Evolutionary conservation across 441 rosid species (phyloP).

Genomic region (Adansonia gregorii): DNA sequence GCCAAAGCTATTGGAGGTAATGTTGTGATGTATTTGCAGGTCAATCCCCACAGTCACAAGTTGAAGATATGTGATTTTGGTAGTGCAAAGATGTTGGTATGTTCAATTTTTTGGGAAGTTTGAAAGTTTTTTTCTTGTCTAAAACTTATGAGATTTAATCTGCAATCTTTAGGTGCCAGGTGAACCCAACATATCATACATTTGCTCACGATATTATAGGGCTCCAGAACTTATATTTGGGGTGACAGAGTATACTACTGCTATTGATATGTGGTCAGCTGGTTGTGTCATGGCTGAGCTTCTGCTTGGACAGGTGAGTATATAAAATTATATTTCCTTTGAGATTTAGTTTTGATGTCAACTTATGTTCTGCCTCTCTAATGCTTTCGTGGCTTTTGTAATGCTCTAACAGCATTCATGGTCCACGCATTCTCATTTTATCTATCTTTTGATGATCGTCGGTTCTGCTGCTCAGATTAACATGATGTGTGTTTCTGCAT

Average conservation of each 20-base stretch:
- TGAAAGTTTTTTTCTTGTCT: slow-evolving; percentile 1
- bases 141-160: slow-evolving; percentile 29
- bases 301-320: slow-evolving; percentile 74
- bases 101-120: slow-evolving; percentile 13
- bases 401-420: neutral
- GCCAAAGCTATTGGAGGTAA: slow-evolving; percentile 18
- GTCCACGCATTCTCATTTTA: neutral
- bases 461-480: neutral
- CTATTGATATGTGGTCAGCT: slow-evolving; percentile 50
- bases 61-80: slow-evolving; percentile 91
- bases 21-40: slow-evolving; percentile 49
- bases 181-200: slow-evolving; percentile 85
- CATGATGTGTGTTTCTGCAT: neutral
- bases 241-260: slow-evolving; percentile 69
- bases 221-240: slow-evolving; percentile 96
- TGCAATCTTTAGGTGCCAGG: slow-evolving; percentile 64
- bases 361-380: neutral
- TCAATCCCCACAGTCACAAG: slow-evolving; percentile 79
- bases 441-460: neutral
- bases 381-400: neutral
- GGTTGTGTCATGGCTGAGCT: slow-evolving; percentile 88
- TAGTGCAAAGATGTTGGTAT: slow-evolving; percentile 94
- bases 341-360: neutral
- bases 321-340: neutral
- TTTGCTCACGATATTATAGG: slow-evolving; percentile 85